These are phyloP conservation scores for Meyerozyma smithsonii DNA, from an alignment of 1,139 yeast genomes.

Conservation along the genomic window DNA sequence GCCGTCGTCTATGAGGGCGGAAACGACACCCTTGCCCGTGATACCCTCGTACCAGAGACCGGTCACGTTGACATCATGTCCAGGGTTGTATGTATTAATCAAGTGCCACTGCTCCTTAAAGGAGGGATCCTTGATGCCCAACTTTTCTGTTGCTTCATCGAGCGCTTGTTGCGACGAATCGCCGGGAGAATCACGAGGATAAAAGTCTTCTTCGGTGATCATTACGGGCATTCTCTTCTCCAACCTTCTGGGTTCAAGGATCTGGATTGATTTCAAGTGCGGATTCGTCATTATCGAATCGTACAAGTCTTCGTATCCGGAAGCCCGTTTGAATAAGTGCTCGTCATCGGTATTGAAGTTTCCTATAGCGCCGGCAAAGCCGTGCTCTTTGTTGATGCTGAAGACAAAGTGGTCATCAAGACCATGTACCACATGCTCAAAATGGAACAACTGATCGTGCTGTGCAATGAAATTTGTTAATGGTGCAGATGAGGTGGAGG, in stretches of 20 bases:
- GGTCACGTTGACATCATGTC: constrained; percentile 81
- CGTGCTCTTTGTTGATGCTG: constrained; percentile 40
- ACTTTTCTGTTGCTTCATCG: constrained; percentile 44
- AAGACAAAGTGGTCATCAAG: constrained; percentile 59
- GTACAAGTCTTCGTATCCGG: constrained; percentile 21
- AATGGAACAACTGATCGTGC: constrained; percentile 35
- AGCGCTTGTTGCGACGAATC: constrained; percentile 46
- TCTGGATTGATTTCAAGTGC: constrained; percentile 41
- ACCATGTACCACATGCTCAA: constrained; percentile 58
- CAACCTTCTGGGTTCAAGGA: constrained; percentile 45
- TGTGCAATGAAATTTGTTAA: constrained; percentile 26
- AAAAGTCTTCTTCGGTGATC: constrained; percentile 12
- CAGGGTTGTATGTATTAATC: constrained; percentile 64
- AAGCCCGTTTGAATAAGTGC: constrained; percentile 23
- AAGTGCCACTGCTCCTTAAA: constrained; percentile 90
- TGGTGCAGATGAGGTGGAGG: constrained; percentile 22
- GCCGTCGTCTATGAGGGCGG: constrained; percentile 94
- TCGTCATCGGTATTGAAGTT: constrained; percentile 29
- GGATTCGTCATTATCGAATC: constrained; percentile 24
- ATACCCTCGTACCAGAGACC: constrained; percentile 81
- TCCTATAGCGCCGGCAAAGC: constrained; percentile 33
- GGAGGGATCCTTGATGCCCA: constrained; percentile 73
- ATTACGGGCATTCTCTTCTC: constrained; percentile 43
- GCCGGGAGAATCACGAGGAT: constrained; percentile 16
- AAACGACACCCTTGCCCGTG: constrained; percentile 77